Conservation (phyloP, 129 eudicot genomes). For the Dittrichia graveolens region DNA sequence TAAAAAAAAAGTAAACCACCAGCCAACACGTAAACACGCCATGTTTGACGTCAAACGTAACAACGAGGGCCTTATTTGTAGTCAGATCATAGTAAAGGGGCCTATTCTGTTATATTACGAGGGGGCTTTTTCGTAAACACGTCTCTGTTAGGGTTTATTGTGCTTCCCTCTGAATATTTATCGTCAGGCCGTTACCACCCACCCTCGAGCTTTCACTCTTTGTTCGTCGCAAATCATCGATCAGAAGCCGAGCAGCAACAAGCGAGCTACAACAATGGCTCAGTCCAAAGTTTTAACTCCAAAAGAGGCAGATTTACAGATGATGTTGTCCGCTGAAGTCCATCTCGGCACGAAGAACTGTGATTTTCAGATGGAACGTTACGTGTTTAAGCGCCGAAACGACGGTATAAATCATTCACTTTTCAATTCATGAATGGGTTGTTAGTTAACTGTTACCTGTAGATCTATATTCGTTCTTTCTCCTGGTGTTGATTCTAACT, state of each 20-base stretch:
- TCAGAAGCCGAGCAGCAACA: neutral
- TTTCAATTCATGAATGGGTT: neutral
- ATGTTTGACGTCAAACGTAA: neutral
- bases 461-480: neutral
- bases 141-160: slow-evolving; percentile 21
- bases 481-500: neutral
- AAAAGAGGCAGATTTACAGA: slow-evolving; percentile 54
- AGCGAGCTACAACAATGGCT: slow-evolving; percentile 23
- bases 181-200: neutral
- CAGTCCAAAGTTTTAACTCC: slow-evolving; percentile 20
- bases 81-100: neutral
- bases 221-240: neutral
- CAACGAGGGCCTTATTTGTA: neutral
- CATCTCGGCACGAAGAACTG: slow-evolving; percentile 37
- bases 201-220: slow-evolving; percentile 1
- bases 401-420: slow-evolving; percentile 30
- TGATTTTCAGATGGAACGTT: slow-evolving; percentile 39
- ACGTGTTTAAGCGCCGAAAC: slow-evolving; percentile 33
- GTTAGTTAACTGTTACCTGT: neutral
- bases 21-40: too few relatives aligned
- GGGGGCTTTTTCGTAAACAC: neutral
- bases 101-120: neutral
- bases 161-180: neutral
- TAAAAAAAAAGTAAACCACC: too few relatives aligned
- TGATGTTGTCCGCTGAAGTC: slow-evolving; percentile 35